Conservation (phyloP, 805 yeast species). For the Ogataea allantospora region DNA sequence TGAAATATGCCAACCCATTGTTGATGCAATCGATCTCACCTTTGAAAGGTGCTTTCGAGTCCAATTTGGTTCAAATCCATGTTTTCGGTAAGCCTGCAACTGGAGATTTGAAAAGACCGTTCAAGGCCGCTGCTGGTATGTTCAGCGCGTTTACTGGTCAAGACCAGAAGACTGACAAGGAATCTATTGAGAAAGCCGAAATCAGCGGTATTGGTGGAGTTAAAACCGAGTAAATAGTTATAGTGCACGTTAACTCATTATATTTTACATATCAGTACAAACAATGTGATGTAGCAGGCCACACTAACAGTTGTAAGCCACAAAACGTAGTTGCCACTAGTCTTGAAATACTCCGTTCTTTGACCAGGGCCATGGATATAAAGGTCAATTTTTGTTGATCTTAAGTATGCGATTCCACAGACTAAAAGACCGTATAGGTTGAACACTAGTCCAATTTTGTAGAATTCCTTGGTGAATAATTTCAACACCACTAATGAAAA, state of each 20-base stretch:
- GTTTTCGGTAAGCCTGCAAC: slow-evolving; percentile 75
- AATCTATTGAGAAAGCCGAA: slow-evolving; percentile 82
- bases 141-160: slow-evolving; percentile 50
- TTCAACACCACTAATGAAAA: slow-evolving; percentile 64
- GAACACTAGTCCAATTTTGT: slow-evolving; percentile 65
- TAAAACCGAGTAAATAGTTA: slow-evolving; percentile 65
- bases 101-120: slow-evolving; percentile 95
- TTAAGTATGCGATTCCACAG: slow-evolving; percentile 37
- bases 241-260: slow-evolving; percentile 19
- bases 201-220: slow-evolving; percentile 82
- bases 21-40: slow-evolving; percentile 93
- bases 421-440: slow-evolving; percentile 56
- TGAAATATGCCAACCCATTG: slow-evolving; percentile 96
- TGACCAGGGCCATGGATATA: slow-evolving; percentile 27
- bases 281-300: slow-evolving; percentile 47
- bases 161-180: slow-evolving; percentile 76
- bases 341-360: slow-evolving; percentile 41
- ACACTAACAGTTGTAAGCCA: slow-evolving; percentile 49
- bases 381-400: slow-evolving; percentile 33
- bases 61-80: slow-evolving; percentile 89
- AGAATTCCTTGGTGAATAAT: slow-evolving; percentile 59
- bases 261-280: slow-evolving; percentile 49
- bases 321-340: slow-evolving; percentile 63
- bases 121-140: slow-evolving; percentile 75
- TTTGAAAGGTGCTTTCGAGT: slow-evolving; percentile 83